phyloP scores from a whole-genome alignment of 2,329 filamentous ascomycete genomes.

The Cercospora brassicicola region DNA sequence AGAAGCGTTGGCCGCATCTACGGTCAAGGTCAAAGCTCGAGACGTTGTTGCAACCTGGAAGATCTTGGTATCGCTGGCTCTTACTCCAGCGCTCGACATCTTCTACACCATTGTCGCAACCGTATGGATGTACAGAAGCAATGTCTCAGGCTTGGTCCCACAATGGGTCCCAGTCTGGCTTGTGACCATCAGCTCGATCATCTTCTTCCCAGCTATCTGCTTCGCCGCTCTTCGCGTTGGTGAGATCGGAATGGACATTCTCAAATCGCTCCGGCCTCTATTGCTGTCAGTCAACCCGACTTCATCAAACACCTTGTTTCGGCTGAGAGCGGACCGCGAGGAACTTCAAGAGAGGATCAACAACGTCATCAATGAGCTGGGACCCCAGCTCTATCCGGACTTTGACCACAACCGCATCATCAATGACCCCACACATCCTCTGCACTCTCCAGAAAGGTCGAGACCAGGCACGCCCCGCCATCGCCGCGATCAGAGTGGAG shows the following conservation, averaged over 20 bases:
- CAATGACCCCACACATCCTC: slow-evolving; percentile 49
- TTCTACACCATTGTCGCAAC: slow-evolving; percentile 75
- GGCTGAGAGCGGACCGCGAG: slow-evolving; percentile 70
- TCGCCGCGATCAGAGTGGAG: slow-evolving; percentile 25
- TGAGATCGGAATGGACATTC: slow-evolving; percentile 97
- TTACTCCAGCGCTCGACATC: slow-evolving; percentile 79
- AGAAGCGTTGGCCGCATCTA: slow-evolving; percentile 79
- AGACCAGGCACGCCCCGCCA: slow-evolving; percentile 32
- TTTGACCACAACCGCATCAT: slow-evolving; percentile 77
- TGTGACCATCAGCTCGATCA: slow-evolving; percentile 71
- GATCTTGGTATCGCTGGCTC: slow-evolving; percentile 78
- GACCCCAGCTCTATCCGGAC: slow-evolving; percentile 95
- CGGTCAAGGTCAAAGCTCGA: slow-evolving; percentile 82
- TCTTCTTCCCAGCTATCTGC: slow-evolving; percentile 82
- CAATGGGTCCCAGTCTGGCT: slow-evolving; percentile 76
- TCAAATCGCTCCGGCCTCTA: slow-evolving; percentile 89
- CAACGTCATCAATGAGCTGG: slow-evolving; percentile 88
- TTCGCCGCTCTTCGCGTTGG: slow-evolving; percentile 93
- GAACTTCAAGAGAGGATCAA: slow-evolving; percentile 80
- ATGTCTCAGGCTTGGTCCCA: slow-evolving; percentile 79
- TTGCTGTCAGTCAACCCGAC: slow-evolving; percentile 80
- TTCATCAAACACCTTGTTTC: slow-evolving; percentile 79
- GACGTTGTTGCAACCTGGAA: slow-evolving; percentile 97
- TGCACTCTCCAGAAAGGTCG: slow-evolving; percentile 32
- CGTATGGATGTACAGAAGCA: slow-evolving; percentile 76